Percentiles rank a stretch among this genome's conserved stretches.
Conservation (phyloP, 1,284 basidiomycete species). For the Fomes fomentarius region DNA sequence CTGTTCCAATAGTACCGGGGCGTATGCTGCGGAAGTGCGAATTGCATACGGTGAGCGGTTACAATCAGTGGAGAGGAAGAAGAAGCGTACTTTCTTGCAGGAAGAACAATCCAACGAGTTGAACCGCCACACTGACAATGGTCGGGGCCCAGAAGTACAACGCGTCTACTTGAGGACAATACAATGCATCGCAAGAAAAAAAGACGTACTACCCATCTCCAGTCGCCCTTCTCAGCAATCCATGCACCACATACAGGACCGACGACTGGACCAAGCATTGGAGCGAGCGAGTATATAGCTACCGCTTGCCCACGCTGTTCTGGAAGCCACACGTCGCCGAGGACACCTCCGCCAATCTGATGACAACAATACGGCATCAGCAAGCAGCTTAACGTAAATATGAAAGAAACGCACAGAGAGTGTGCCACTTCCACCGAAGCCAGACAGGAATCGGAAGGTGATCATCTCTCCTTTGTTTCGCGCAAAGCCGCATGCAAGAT, state of each 20-base stretch:
- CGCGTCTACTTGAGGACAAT: too few species aligned
- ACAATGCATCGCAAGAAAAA: too few species aligned
- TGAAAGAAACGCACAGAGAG: constrained; percentile 47
- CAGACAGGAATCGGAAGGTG: constrained; percentile 66
- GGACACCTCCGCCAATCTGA: constrained; percentile 47
- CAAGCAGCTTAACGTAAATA: too few species aligned
- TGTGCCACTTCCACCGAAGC: constrained; percentile 66
- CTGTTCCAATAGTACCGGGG: constrained; percentile 48
- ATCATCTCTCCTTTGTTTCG: constrained; percentile 58
- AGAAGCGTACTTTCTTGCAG: constrained; percentile 44
- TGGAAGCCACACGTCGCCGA: constrained; percentile 52
- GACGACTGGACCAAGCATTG: constrained; percentile 46
- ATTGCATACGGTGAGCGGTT: background rate
- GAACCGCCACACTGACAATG: constrained; percentile 39
- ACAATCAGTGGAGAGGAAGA: background rate
- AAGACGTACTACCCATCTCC: constrained; percentile 41
- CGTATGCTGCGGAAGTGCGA: constrained; percentile 38
- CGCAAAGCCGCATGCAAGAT: constrained; percentile 67
- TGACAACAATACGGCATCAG: too few species aligned
- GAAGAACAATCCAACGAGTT: constrained; percentile 44
- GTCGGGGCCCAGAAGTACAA: constrained; percentile 43
- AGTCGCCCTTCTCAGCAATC: constrained; percentile 42
- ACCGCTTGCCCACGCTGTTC: constrained; percentile 50
- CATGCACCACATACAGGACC: constrained; percentile 44
- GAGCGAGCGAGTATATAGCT: constrained; percentile 50